Evolutionary conservation across 1,139 yeast species (phyloP).

Genomic region (Nematodospora anomalae): DNA sequence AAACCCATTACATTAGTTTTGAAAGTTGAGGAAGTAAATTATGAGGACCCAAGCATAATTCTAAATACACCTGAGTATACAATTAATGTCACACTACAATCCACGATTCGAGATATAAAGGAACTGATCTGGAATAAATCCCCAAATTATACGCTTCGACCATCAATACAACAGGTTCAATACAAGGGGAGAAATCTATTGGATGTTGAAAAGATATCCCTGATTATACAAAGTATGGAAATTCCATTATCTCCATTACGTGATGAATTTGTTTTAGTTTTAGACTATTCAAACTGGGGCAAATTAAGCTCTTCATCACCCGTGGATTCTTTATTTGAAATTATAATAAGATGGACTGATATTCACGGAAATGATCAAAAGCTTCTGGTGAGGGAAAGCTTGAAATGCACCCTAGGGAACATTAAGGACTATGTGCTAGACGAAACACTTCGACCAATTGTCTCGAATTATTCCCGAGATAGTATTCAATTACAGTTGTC

Average conservation of each 20-base stretch:
- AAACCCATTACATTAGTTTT: slow-evolving; percentile 23
- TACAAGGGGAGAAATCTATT: slow-evolving; percentile 11
- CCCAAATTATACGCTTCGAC: slow-evolving; percentile 23
- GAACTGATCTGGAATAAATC: slow-evolving; percentile 33
- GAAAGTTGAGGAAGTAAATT: slow-evolving; percentile 18
- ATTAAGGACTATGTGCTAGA: slow-evolving; percentile 24
- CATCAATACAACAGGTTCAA: slow-evolving; percentile 22
- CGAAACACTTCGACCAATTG: slow-evolving; percentile 15
- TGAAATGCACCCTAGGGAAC: slow-evolving; percentile 23
- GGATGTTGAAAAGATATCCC: slow-evolving; percentile 11
- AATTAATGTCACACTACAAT: slow-evolving; percentile 14
- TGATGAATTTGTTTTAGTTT: slow-evolving; percentile 17
- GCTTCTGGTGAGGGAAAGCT: slow-evolving; percentile 22
- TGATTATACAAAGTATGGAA: background rate
- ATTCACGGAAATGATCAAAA: slow-evolving; percentile 12
- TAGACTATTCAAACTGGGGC: slow-evolving; percentile 22
- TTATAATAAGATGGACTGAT: slow-evolving; percentile 21
- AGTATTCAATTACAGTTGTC: background rate
- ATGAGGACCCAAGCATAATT: slow-evolving; percentile 5
- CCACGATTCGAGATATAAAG: slow-evolving; percentile 23
- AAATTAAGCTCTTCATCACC: slow-evolving; percentile 20
- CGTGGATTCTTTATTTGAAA: slow-evolving; percentile 24
- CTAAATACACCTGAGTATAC: slow-evolving; percentile 11
- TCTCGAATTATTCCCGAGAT: background rate
- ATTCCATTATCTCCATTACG: background rate